Evolutionary conservation across 1,284 basidiomycete species (phyloP).

Genomic region (Tylopilus sp.): DNA sequence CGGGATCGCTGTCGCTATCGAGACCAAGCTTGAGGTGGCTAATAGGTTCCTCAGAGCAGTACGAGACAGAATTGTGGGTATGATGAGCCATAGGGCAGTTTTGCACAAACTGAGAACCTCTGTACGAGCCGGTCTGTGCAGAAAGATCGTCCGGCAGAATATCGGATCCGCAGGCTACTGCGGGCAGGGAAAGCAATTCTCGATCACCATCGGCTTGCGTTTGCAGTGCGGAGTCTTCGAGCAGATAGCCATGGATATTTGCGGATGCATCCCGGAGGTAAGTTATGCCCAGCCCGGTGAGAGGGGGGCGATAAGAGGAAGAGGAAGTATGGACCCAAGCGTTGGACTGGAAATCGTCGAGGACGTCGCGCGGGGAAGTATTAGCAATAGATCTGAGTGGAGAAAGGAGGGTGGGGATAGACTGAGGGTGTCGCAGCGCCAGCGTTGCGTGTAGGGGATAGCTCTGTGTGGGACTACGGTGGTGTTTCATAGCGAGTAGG

Average conservation of each 20-base stretch:
- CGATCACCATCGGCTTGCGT: slow-evolving; percentile 13
- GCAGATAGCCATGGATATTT: background rate
- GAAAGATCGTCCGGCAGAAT: background rate
- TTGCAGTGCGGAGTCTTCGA: slow-evolving; percentile 1
- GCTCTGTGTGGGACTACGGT: slow-evolving; percentile 24
- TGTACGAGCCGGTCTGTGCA: background rate
- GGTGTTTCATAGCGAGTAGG: slow-evolving; percentile 27
- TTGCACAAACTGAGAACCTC: background rate
- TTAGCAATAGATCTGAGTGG: slow-evolving; percentile 20
- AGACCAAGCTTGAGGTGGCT: slow-evolving; percentile 4
- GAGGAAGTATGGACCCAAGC: slow-evolving; percentile 19
- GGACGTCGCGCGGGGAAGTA: slow-evolving; percentile 1
- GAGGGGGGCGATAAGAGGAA: slow-evolving; percentile 13
- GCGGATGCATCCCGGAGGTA: slow-evolving; percentile 6
- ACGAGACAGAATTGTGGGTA: background rate
- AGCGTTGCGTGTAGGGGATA: slow-evolving; percentile 28
- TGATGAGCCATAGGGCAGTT: background rate
- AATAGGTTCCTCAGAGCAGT: background rate
- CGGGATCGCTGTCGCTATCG: slow-evolving; percentile 13
- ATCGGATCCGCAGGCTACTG: background rate
- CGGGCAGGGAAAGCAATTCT: background rate
- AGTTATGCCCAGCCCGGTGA: slow-evolving; percentile 34
- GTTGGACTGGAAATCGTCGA: slow-evolving; percentile 38
- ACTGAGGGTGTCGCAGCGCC: slow-evolving; percentile 27
- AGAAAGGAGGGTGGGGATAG: slow-evolving; percentile 31